A percentile compares a stretch with the other conserved stretches of the same genome.
Evolutionary conservation across 2,329 filamentous ascomycete genomes (phyloP).

Genomic region (Nothophoma quercina): DNA sequence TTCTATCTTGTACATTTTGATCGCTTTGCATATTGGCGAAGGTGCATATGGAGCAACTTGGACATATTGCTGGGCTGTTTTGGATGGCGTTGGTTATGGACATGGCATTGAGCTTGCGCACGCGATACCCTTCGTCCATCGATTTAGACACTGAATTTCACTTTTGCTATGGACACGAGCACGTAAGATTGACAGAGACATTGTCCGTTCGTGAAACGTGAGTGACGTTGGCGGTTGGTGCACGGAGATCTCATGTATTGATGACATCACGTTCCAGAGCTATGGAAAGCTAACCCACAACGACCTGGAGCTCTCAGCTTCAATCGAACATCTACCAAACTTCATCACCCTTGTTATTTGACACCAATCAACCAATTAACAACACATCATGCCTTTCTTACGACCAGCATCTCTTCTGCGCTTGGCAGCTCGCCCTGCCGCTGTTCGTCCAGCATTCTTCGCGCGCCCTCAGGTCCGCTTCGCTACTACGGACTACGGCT

Average conservation of each 20-base stretch:
- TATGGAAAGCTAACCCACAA: background rate
- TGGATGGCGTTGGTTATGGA: background rate
- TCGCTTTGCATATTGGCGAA: conserved; percentile 15
- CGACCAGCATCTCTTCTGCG: conserved; percentile 41
- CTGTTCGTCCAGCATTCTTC: conserved; percentile 35
- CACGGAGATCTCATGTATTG: conserved; percentile 5
- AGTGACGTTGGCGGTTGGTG: conserved; percentile 8
- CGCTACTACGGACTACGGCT: conserved; percentile 53
- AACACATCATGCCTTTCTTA: conserved; percentile 41
- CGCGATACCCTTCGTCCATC: conserved; percentile 17
- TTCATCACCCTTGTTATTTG: background rate
- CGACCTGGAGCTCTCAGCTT: conserved; percentile 2
- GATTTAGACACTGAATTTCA: background rate
- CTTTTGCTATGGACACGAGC: background rate
- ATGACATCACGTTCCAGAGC: conserved; percentile 7
- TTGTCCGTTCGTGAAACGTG: conserved; percentile 3
- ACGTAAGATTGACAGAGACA: background rate
- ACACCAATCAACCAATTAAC: conserved; percentile 5
- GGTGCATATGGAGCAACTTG: conserved; percentile 15
- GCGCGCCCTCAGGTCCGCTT: conserved; percentile 43
- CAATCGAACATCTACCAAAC: background rate
- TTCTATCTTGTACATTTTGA: conserved; percentile 13
- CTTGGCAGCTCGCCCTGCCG: conserved; percentile 32
- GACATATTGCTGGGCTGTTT: conserved; percentile 9
- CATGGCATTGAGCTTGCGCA: background rate